A percentile compares a stretch with the other conserved stretches of the same genome.
Conservation (phyloP, 805 yeast species). For the Nakazawaea pomicola region DNA sequence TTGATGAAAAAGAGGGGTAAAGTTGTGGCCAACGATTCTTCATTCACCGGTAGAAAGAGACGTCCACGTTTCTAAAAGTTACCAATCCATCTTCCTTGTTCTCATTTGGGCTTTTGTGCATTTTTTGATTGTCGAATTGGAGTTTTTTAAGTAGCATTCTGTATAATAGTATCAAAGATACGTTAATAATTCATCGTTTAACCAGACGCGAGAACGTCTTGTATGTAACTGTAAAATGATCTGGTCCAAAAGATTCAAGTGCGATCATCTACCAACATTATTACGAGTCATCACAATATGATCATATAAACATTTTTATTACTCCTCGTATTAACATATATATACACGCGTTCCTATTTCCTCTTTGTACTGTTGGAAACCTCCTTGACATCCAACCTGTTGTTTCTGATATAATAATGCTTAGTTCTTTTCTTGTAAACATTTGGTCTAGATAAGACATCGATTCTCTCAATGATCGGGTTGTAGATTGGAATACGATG, state of each 20-base stretch:
- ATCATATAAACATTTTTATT: too few relatives aligned
- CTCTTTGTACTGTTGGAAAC: slow-evolving; percentile 11
- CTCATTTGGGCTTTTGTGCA: not conserved
- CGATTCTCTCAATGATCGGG: slow-evolving; percentile 74
- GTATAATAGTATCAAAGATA: too few relatives aligned
- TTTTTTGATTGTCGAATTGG: not conserved
- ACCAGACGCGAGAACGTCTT: too few relatives aligned
- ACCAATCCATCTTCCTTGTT: too few relatives aligned
- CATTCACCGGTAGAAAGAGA: slow-evolving; percentile 85
- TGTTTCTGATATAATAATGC: slow-evolving; percentile 84
- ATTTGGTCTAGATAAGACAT: slow-evolving; percentile 68
- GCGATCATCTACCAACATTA: too few relatives aligned
- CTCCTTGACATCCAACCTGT: slow-evolving; percentile 72
- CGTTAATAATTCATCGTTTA: too few relatives aligned
- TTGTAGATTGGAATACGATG: slow-evolving; percentile 74
- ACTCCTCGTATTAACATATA: too few relatives aligned
- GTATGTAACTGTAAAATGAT: too few relatives aligned
- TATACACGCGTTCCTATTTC: too few relatives aligned
- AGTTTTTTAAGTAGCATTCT: too few relatives aligned
- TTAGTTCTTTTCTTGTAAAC: slow-evolving; percentile 75
- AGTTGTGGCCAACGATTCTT: slow-evolving; percentile 82
- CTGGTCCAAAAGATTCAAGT: too few relatives aligned
- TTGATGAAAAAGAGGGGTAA: slow-evolving; percentile 89
- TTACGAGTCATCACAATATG: too few relatives aligned
- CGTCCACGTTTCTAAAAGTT: slow-evolving; percentile 49